Conservation (phyloP, 2,329 filamentous ascomycete species). For the Exophiala sp. region DNA sequence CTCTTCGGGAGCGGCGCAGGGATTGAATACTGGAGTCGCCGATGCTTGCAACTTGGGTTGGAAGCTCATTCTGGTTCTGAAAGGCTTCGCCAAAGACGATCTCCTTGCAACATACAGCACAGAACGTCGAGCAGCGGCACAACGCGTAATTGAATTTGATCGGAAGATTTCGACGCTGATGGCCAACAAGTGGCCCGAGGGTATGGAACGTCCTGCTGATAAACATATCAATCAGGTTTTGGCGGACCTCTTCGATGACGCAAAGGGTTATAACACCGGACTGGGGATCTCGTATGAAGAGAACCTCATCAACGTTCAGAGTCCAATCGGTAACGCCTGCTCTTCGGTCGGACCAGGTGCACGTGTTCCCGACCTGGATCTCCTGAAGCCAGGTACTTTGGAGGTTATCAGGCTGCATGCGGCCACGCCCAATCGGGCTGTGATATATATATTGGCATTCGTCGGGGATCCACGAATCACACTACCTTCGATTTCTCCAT, state of each 20-base stretch:
- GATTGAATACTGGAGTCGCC: slow-evolving; percentile 35
- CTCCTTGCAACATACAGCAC: slow-evolving; percentile 1
- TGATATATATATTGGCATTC: too few relatives aligned
- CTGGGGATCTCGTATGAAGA: neutral
- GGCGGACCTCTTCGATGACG: neutral
- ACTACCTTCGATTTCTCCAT: too few relatives aligned
- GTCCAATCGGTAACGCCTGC: too few relatives aligned
- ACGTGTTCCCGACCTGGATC: too few relatives aligned
- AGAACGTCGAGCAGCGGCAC: neutral
- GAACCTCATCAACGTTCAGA: neutral
- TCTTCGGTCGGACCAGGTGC: too few relatives aligned
- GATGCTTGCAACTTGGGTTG: slow-evolving; percentile 37
- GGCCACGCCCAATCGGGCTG: too few relatives aligned
- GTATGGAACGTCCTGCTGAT: neutral
- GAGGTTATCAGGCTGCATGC: too few relatives aligned
- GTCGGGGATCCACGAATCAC: too few relatives aligned
- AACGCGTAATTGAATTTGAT: neutral
- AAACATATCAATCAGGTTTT: neutral
- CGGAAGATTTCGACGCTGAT: slow-evolving; percentile 2
- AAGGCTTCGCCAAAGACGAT: neutral
- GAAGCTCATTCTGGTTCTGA: slow-evolving; percentile 32
- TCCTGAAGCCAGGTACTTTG: too few relatives aligned
- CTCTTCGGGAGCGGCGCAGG: slow-evolving; percentile 34
- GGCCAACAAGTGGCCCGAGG: neutral
- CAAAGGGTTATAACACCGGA: neutral